Evolutionary conservation across 202 grass and related monocot genomes (phyloP).

Genomic region (Panicum hallii): DNA sequence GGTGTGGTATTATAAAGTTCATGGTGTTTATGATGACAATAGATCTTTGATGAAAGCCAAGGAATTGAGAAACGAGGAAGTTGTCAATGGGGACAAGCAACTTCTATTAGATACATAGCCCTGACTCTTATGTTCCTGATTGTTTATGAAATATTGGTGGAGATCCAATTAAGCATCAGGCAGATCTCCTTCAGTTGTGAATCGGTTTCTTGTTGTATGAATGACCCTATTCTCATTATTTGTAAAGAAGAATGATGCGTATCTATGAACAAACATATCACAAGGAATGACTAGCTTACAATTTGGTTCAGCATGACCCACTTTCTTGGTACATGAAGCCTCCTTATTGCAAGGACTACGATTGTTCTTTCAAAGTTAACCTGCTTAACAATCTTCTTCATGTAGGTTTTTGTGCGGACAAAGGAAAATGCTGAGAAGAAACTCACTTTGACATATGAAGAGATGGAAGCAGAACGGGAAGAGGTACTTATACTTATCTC

Average conservation of each 20-base stretch:
- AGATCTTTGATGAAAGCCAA: constrained; percentile 30
- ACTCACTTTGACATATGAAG: constrained; percentile 93
- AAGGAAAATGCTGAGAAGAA: constrained; percentile 99
- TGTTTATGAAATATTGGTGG: constrained; percentile 27
- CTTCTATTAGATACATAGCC: constrained; percentile 51
- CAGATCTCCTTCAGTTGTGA: constrained; percentile 8
- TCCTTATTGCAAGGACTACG: neutral
- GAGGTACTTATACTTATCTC: constrained; percentile 56
- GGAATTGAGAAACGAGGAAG: constrained; percentile 22
- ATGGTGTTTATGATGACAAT: constrained; percentile 72
- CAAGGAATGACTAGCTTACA: neutral
- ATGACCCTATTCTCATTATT: neutral
- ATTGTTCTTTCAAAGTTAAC: neutral
- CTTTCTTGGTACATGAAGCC: neutral
- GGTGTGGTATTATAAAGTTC: constrained; percentile 89
- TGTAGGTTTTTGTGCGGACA: constrained; percentile 77
- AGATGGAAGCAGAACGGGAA: constrained; percentile 99
- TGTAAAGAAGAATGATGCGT: constrained; percentile 23
- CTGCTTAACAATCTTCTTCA: constrained; percentile 24
- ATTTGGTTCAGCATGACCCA: neutral
- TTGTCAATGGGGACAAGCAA: constrained; percentile 31
- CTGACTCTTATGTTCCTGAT: neutral
- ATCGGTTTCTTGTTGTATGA: neutral
- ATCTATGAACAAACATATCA: constrained; percentile 4
- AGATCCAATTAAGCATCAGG: constrained; percentile 4